Evolutionary conservation across 306 rosid species (phyloP), one percentile per base, ranked within the genome.

Genomic region (Sechiopsis laciniata): DNA sequence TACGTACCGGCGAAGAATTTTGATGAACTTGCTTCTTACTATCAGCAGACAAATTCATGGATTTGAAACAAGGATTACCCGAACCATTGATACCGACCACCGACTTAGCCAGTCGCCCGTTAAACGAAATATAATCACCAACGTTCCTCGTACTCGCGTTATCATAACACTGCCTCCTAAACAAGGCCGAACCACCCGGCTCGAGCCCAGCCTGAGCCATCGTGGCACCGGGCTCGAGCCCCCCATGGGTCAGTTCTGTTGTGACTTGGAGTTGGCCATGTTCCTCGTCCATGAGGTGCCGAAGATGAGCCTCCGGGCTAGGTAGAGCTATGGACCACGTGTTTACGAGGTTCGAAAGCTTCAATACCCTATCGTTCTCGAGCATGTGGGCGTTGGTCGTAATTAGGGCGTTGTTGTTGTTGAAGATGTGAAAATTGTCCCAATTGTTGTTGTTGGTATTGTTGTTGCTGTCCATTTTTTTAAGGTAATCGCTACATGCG

Each of bases 241-340:
- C 4, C 5, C 9, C 71, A 64, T 64, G 51, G 1, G 9, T 20
- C 2, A 53, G 71, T 0, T 42, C 3, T 3, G 55, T 46, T 1
- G 12, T 8, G 4, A 32, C 9, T 46, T 37, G 73, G 17, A 63
- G 50, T 16, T 16, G 69, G 56, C 46, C 13, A 35, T 12, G 73
- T 67, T 67, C 40, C 35, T 67, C 20, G 7, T 68, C 56, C 21
- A 22, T 68, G 8, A 45, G 15, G 8, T 40, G 71, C 0, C 71
- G 87, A 67, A 80, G 72, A 13, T 76, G 65, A 57, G 75, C 78
- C 53, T 88, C 82, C 1, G 87, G 90, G 66, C 83, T 82, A 2
- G 98, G 98, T 6, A 95, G 88, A 24, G 98, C 95, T 76, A 92
- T 90, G 32, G 96, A 90, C 96, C 96, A 92, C 37, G 87, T 90